A percentile compares a stretch with the other conserved stretches of the same genome.
Conservation (phyloP, 2,329 filamentous ascomycete genomes). For the Pseudocercospora vitis region DNA sequence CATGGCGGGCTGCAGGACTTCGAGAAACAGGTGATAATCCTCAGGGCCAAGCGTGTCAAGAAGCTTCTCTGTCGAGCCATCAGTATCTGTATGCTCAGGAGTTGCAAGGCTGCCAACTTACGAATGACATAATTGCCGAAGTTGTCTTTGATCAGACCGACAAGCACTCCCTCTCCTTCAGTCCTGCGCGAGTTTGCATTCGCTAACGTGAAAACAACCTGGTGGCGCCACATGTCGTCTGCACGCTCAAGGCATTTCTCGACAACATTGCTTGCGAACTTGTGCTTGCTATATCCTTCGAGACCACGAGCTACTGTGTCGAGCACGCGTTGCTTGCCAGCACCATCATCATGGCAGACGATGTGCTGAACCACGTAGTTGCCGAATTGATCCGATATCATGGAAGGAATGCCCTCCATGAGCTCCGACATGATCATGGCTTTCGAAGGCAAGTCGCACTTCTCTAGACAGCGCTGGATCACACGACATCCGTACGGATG, state of each 20-base stretch:
- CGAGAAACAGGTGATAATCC: constrained; percentile 46
- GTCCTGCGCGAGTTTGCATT: constrained; percentile 52
- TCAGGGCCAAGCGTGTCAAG: constrained; percentile 51
- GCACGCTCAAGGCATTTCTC: constrained; percentile 84
- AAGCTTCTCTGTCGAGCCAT: constrained; percentile 67
- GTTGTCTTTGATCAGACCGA: constrained; percentile 80
- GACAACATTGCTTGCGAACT: constrained; percentile 95
- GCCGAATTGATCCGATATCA: constrained; percentile 85
- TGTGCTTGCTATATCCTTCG: constrained; percentile 81
- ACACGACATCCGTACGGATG: constrained; percentile 90
- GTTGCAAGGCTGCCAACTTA: constrained; percentile 56
- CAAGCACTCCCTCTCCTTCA: constrained; percentile 65
- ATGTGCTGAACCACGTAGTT: constrained; percentile 97
- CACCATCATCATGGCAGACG: constrained; percentile 71
- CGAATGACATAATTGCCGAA: constrained; percentile 97
- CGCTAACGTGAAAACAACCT: constrained; percentile 63
- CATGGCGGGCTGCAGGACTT: constrained; percentile 47
- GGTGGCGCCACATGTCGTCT: constrained; percentile 65
- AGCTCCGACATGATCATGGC: constrained; percentile 74
- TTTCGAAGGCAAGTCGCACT: constrained; percentile 68
- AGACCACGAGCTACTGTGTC: constrained; percentile 70
- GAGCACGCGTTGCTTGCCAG: constrained; percentile 73
- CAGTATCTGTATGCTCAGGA: neutral
- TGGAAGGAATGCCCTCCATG: constrained; percentile 65
- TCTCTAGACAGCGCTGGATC: constrained; percentile 86